Evolutionary conservation across 768 basidiomycete species (phyloP), one percentile per base, ranked within the genome.

Genomic region (Naganishia friedmannii): DNA sequence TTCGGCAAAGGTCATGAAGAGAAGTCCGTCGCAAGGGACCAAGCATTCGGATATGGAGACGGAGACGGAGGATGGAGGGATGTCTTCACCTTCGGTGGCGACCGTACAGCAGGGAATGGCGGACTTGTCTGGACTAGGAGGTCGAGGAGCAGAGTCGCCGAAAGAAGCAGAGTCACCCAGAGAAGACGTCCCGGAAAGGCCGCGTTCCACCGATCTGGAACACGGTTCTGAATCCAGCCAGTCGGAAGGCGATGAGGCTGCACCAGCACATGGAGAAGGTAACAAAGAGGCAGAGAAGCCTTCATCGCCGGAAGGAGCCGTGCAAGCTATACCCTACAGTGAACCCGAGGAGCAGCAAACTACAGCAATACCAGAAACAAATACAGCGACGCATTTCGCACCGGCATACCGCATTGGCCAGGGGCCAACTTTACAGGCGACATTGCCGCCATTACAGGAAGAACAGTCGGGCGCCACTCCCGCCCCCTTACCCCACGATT

Each of bases 1-100:
- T 26, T 63, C 60, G 60, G 60, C 60, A 63, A 42, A 29, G 60
- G 10, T 45, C n/a, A 26, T 63, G 60, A 4, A 63, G 13, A 51
- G 48, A 23, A 51, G 3, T n/a, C 6, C 48, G 12, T 51, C 48
- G 23, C 48, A 51, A 8, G 3, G 7, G 13, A 51, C 26, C 28
- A 34, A 31, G 29, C 29, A 26, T 23, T 42, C 60, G 19, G 21
- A 17, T n/a, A 1, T 37, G 3, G 32, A 23, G n/a, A 58, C 32
- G n/a, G 32, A 31, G 34, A 39, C 13, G 8, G 34, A 23, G 2
- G 19, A 58, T 37, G 57, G 32, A 37, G 34, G 29, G 8, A 34
- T 21, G 26, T 17, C 26, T 17, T 28, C 48, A 7, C 17, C n/a
- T 26, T 26, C n/a, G 48, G 48, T n/a, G 48, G 23, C 48, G 12